Percentiles rank a stretch among this genome's conserved stretches.
Evolutionary conservation across 768 basidiomycete species (phyloP).

Genomic region (Sarcodon aspratus): DNA sequence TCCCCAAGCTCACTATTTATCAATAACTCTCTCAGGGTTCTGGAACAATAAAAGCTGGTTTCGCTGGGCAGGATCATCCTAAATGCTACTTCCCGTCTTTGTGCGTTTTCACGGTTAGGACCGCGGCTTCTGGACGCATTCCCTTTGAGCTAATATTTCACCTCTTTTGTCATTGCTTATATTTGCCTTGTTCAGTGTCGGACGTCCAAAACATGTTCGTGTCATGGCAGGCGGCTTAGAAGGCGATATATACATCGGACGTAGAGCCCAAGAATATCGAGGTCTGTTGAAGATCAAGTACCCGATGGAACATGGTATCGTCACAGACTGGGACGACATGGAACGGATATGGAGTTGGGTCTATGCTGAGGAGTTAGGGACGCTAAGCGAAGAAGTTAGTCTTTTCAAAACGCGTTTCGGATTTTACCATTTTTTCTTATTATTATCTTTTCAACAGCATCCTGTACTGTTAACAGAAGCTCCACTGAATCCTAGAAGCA

Average conservation of each 20-base stretch:
- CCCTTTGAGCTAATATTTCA: background rate
- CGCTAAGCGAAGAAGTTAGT: slow-evolving; percentile 89
- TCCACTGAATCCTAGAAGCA: slow-evolving; percentile 91
- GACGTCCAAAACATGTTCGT: slow-evolving; percentile 92
- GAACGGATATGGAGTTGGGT: slow-evolving; percentile 99
- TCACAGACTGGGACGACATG: slow-evolving; percentile 99
- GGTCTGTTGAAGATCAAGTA: slow-evolving; percentile 97
- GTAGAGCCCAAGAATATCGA: slow-evolving; percentile 89
- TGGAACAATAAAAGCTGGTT: slow-evolving; percentile 97
- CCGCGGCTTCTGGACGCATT: slow-evolving; percentile 1
- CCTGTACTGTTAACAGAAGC: slow-evolving; percentile 97
- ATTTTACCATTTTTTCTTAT: background rate
- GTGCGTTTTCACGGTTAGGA: slow-evolving; percentile 49
- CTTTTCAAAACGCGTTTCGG: slow-evolving; percentile 5
- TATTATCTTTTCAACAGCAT: slow-evolving; percentile 44
- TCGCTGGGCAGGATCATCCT: slow-evolving; percentile 97
- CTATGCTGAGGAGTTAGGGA: slow-evolving; percentile 91
- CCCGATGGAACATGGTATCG: slow-evolving; percentile 98
- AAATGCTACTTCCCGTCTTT: slow-evolving; percentile 99
- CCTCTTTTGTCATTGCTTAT: slow-evolving; percentile 5
- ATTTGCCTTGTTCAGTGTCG: slow-evolving; percentile 47
- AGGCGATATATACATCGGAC: slow-evolving; percentile 93
- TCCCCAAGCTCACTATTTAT: background rate
- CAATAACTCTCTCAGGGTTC: slow-evolving; percentile 59
- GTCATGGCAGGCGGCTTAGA: slow-evolving; percentile 98